These are phyloP conservation scores for Wickerhamomyces queroliae DNA, from an alignment of 805 yeast genomes.

Conservation along the genomic window DNA sequence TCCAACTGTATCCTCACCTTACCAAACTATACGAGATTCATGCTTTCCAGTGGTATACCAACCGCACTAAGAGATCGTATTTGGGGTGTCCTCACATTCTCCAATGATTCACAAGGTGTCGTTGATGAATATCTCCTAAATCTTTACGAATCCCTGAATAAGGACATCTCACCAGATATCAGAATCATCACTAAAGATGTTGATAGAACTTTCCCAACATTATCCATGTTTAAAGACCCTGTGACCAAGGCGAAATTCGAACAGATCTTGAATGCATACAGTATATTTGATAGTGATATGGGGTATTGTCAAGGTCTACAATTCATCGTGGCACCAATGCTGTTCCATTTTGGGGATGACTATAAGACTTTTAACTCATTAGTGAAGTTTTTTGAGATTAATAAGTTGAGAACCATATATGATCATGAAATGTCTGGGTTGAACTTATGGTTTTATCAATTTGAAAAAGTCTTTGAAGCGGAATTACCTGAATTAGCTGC, in stretches of 20 bases:
- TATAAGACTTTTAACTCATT: constrained; percentile 44
- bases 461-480: constrained; percentile 35
- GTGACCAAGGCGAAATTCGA: constrained; percentile 39
- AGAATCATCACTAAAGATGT: constrained; percentile 50
- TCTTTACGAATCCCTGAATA: constrained; percentile 31
- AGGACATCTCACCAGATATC: constrained; percentile 36
- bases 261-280: constrained; percentile 53
- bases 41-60: constrained; percentile 37
- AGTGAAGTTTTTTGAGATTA: constrained; percentile 53
- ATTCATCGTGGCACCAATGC: constrained; percentile 54
- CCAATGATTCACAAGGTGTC: constrained; percentile 17
- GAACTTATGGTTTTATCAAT: constrained; percentile 46
- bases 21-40: constrained; percentile 41
- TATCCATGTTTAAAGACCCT: constrained; percentile 39
- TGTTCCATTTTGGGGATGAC: constrained; percentile 34
- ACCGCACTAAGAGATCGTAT: constrained; percentile 34
- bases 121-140: constrained; percentile 21
- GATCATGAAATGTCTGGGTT: constrained; percentile 51
- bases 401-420: constrained; percentile 46
- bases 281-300: constrained; percentile 57
- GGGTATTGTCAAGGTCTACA: constrained; percentile 68
- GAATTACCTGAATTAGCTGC: constrained; percentile 33
- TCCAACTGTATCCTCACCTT: constrained; percentile 38
- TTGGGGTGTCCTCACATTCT: constrained; percentile 32
- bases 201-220: constrained; percentile 52